Percentiles rank a stretch among this genome's conserved stretches.
These are phyloP conservation scores for Monascus purpureus DNA, from an alignment of 495 filamentous ascomycete genomes.

Conservation along the genomic window DNA sequence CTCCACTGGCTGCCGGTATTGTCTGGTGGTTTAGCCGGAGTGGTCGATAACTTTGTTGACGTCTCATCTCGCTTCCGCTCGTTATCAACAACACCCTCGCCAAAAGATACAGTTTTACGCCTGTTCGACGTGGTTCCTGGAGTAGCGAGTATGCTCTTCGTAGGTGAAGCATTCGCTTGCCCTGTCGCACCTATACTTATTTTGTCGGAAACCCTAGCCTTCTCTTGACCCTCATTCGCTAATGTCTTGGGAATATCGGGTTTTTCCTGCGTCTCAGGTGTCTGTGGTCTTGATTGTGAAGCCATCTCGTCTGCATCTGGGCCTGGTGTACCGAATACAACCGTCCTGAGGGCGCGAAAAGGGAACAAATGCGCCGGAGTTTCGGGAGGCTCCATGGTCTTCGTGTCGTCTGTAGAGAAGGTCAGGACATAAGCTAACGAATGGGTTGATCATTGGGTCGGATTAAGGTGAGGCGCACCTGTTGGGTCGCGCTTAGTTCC, in stretches of 20 bases:
- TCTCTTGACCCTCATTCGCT: slow-evolving; percentile 8
- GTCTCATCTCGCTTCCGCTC: slow-evolving; percentile 32
- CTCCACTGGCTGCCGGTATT: slow-evolving; percentile 56
- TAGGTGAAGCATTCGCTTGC: slow-evolving; percentile 40
- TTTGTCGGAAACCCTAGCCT: slow-evolving; percentile 12
- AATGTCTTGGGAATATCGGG: slow-evolving; percentile 10
- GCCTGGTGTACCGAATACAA: slow-evolving; percentile 76
- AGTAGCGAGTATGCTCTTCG: slow-evolving; percentile 76
- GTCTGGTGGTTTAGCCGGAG: slow-evolving; percentile 31
- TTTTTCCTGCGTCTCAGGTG: slow-evolving; percentile 11
- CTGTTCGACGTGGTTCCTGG: slow-evolving; percentile 67
- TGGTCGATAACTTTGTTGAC: slow-evolving; percentile 16
- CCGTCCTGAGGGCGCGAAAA: slow-evolving; percentile 80
- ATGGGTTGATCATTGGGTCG: slow-evolving; percentile 3
- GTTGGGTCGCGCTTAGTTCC: slow-evolving; percentile 29
- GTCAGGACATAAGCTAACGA: not conserved
- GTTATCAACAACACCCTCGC: slow-evolving; percentile 49
- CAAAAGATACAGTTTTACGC: slow-evolving; percentile 87
- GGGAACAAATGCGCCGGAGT: slow-evolving; percentile 93
- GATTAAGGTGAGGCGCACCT: slow-evolving; percentile 7
- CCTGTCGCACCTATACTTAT: slow-evolving; percentile 13
- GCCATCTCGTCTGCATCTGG: slow-evolving; percentile 24
- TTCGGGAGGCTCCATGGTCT: slow-evolving; percentile 54
- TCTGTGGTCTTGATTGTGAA: slow-evolving; percentile 8
- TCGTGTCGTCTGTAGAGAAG: slow-evolving; percentile 18